Evolutionary conservation across 352 stramenopile genomes (phyloP), one percentile per base, ranked within the genome.

Genomic region (Pythium graminicola): DNA sequence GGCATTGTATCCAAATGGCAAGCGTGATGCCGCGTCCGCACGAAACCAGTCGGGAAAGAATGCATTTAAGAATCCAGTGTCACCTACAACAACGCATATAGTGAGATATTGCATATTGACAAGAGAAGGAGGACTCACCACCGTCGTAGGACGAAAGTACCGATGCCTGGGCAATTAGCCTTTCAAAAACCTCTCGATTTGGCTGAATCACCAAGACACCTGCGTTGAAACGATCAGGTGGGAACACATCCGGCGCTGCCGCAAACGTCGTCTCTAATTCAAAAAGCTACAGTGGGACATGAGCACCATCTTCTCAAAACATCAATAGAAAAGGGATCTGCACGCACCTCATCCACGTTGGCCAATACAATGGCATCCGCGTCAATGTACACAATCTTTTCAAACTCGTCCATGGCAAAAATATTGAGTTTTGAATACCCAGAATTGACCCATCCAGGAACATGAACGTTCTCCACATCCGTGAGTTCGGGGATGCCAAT

Each of bases 331-430:
- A 38, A 38, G 6, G 11, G 2, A 17, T 2, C 13, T 38, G 32
- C 32, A 44, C 81, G 40, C 33, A 89, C 67, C 59, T 81, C 66
- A 27, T 80, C 75, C 9, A 93, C 60, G 54, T 86, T 81, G 24
- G 81, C 69, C 5, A 92, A 42, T 16, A 96, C 79, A 31, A 95
- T 44, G 43, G 75, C 79, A 57, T 95, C 81, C 4, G 81, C 67
- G 62, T 95, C 81, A 49, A 96, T 85, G 59, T 93, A 96, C 6
- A 96, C 57, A 48, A 96, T 74, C n/a, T 71, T 78, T 22, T 81
- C 63, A 50, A 86, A 96, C 54, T 85, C 65, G 16, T 73, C 64
- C 50, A 95, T 64, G 33, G 66, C 62, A 63, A 89, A 79, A 49
- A 79, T 59, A 46, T 66, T 41, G 38, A 76, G 63, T 35, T 76